Evolutionary conservation across 2,329 filamentous ascomycete genomes (phyloP), one percentile per base, ranked within the genome.

Genomic region (Berkeleyomyces rouxiae): DNA sequence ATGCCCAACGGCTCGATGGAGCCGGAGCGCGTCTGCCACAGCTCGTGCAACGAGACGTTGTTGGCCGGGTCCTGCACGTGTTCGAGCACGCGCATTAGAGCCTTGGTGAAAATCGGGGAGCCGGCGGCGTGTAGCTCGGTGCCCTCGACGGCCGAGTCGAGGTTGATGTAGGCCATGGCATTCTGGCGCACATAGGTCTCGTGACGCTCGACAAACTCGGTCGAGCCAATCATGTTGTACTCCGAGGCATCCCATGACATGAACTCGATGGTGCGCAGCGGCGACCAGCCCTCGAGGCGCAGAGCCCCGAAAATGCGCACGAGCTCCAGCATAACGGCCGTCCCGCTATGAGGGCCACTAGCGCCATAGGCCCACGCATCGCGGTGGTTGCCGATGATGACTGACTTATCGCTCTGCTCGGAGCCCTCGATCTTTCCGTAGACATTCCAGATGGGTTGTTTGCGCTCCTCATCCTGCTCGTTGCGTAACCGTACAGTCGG

Each of bases 221-320:
- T 97, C 9, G 90, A 95, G 7, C 93, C 93, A 64, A 96, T 88
- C 55, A 93, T 76, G 72, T 96, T 96, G 76, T 96, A 97, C 72
- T 92, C 90, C 68, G 86, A 86, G 3, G 83, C 93, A 72, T 99
- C 93, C 93, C 93, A 99, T 42, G 89, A 96, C 70, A 91, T 90
- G 72, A 99, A 97, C 71, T 95, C 88, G 67, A 99, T 95, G 3
- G 90, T 95, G n/a, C 93, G 86, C 13, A 95, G 78, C 1, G 93
- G 93, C 36, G 88, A 82, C 93, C 93, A 99, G 61, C 91, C 92
- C 63, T 84, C 82, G 13, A 78, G 74, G 31, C 85, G 78, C 13
- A 97, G 80, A 66, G 89, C 83, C 47, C 90, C 90, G 68, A 99
- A 88, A 58, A 96, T 84, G 53, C 87, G 84, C 31, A 88, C 85